phyloP scores from a whole-genome alignment of 345 rosid genomes.

The Excoecaria cochinchinensis region DNA sequence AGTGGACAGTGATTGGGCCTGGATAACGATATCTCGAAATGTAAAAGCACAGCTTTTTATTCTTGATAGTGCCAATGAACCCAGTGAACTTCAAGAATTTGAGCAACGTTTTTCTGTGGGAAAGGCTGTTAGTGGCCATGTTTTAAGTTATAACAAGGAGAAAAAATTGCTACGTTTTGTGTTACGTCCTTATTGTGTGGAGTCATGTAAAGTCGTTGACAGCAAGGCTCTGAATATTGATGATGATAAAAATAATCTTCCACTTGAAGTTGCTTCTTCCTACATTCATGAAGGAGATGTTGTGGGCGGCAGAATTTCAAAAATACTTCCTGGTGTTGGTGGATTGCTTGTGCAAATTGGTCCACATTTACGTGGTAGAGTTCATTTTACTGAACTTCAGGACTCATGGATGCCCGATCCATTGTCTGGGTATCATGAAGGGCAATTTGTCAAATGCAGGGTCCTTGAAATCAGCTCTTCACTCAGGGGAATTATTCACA shows the following conservation, averaged over 20 bases:
- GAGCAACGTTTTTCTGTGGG: conserved; percentile 59
- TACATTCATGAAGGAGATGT: conserved; percentile 75
- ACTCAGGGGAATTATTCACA: conserved; percentile 55
- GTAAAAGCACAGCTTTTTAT: conserved; percentile 68
- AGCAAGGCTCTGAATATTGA: conserved; percentile 23
- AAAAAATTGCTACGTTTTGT: conserved; percentile 70
- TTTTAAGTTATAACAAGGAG: conserved; percentile 57
- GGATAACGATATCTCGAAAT: conserved; percentile 70
- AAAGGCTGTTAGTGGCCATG: conserved; percentile 62
- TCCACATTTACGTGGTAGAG: conserved; percentile 75
- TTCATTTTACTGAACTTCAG: conserved; percentile 78
- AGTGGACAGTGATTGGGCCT: conserved; percentile 84
- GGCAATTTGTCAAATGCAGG: conserved; percentile 89
- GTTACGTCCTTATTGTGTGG: conserved; percentile 42
- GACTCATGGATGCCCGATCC: conserved; percentile 75
- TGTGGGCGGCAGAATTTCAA: conserved; percentile 82
- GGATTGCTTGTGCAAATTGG: conserved; percentile 89
- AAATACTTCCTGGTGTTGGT: conserved; percentile 68
- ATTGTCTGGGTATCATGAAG: conserved; percentile 62
- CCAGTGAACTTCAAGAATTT: conserved; percentile 71
- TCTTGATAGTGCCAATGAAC: conserved; percentile 74
- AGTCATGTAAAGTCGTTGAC: conserved; percentile 24
- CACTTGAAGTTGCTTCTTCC: conserved; percentile 36
- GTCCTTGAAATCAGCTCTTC: conserved; percentile 74
- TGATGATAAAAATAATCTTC: conserved; percentile 28